A percentile compares a stretch with the other conserved stretches of the same genome.
Evolutionary conservation across 305 asterid species (phyloP).

Genomic region (Salvia sclarea): DNA sequence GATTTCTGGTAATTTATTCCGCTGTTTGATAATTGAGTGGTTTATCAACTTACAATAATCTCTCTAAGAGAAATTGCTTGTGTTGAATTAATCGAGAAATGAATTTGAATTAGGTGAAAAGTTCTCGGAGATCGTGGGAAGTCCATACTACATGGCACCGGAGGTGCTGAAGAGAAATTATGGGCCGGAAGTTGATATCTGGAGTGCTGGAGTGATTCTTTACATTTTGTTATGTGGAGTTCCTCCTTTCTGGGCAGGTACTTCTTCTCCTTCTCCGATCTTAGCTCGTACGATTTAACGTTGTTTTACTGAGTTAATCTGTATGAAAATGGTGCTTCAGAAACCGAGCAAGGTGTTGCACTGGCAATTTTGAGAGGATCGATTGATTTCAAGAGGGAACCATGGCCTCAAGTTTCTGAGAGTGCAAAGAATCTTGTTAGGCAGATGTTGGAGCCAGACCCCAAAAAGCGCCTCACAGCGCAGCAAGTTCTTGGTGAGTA

Average conservation of each 20-base stretch:
- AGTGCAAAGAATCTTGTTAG: constrained; percentile 84
- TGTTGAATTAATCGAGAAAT: not conserved
- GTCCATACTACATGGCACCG: constrained; percentile 97
- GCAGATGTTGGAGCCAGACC: constrained; percentile 92
- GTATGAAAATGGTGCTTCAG: constrained; percentile 40
- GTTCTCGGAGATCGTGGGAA: constrained; percentile 95
- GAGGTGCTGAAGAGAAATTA: constrained; percentile 86
- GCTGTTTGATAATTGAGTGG: constrained; percentile 4
- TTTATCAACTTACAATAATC: not conserved
- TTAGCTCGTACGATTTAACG: not conserved
- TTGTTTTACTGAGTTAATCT: constrained; percentile 13
- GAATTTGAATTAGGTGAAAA: constrained; percentile 55
- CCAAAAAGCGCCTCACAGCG: constrained; percentile 85
- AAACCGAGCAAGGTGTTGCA: constrained; percentile 96
- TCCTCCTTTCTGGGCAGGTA: constrained; percentile 99
- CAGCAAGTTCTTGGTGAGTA: constrained; percentile 94
- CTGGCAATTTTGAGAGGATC: constrained; percentile 85
- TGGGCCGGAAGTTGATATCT: constrained; percentile 85
- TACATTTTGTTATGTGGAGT: constrained; percentile 91
- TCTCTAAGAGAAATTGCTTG: too few species aligned
- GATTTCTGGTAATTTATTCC: not conserved
- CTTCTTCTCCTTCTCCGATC: not conserved
- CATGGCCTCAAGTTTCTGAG: constrained; percentile 95
- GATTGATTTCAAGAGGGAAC: constrained; percentile 91
- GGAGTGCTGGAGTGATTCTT: constrained; percentile 93